Evolutionary conservation across 2,329 filamentous ascomycete genomes (phyloP).

Genomic region (Chrysoporthe cubensis): DNA sequence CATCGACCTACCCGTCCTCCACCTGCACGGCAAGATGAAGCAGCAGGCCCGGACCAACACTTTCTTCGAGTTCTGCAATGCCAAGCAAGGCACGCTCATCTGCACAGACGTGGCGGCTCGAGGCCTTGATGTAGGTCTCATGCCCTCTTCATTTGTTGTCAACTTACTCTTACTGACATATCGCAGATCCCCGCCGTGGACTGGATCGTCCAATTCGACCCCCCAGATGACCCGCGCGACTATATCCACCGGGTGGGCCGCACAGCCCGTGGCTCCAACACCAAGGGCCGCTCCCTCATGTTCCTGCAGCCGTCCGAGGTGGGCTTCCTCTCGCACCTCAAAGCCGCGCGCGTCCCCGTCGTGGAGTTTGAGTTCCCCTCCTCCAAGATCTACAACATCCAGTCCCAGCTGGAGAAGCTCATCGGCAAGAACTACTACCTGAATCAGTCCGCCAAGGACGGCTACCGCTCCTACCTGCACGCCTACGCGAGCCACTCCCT

Average conservation of each 20-base stretch:
- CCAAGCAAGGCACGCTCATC: slow-evolving; percentile 83
- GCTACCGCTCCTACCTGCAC: slow-evolving; percentile 89
- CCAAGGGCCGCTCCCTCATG: slow-evolving; percentile 86
- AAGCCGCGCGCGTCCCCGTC: slow-evolving; percentile 88
- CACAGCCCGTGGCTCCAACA: slow-evolving; percentile 82
- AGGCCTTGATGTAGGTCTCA: slow-evolving; percentile 75
- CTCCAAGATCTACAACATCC: slow-evolving; percentile 89
- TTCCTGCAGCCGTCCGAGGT: slow-evolving; percentile 93
- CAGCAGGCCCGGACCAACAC: slow-evolving; percentile 99
- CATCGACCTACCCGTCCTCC: slow-evolving; percentile 88
- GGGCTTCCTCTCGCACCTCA: slow-evolving; percentile 88
- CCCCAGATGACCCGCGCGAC: slow-evolving; percentile 85
- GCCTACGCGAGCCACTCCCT: slow-evolving; percentile 89
- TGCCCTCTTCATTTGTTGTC: not conserved
- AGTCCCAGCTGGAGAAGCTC: slow-evolving; percentile 90
- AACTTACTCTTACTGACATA: slow-evolving; percentile 28
- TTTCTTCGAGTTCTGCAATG: slow-evolving; percentile 88
- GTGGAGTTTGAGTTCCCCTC: slow-evolving; percentile 95
- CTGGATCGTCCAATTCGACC: slow-evolving; percentile 96
- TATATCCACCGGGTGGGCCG: slow-evolving; percentile 97
- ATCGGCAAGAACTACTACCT: slow-evolving; percentile 97
- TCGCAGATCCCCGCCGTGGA: slow-evolving; percentile 84
- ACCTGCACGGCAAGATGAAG: slow-evolving; percentile 94
- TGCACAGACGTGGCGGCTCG: slow-evolving; percentile 96
- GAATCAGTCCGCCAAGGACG: slow-evolving; percentile 80